phyloP scores from a whole-genome alignment of 345 rosid species.

The Eucalyptus regnans region DNA sequence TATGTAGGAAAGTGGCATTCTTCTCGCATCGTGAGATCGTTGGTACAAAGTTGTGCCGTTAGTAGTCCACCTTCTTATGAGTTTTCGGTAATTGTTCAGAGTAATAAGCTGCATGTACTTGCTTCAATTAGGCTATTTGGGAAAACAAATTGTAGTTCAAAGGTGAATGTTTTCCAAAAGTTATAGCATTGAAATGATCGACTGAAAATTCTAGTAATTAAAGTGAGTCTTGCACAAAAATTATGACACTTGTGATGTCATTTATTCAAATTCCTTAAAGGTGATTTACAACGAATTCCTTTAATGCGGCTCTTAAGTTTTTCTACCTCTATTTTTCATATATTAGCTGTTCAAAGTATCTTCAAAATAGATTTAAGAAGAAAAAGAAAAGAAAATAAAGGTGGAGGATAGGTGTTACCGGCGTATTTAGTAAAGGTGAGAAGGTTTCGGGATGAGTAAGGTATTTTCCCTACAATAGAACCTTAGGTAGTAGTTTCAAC shows the following conservation, averaged over 20 bases:
- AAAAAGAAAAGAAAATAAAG: background rate
- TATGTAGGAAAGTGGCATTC: background rate
- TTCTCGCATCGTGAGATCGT: background rate
- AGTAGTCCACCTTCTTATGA: background rate
- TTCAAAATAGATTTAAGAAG: background rate
- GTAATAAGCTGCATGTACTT: background rate
- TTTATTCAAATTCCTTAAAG: background rate
- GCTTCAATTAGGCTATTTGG: background rate
- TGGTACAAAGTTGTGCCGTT: background rate
- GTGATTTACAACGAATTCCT: background rate
- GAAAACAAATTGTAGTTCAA: background rate
- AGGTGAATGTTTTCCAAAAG: background rate
- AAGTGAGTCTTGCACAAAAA: accelerated
- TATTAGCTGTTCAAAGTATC: too few species aligned
- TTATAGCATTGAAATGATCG: background rate
- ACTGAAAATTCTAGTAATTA: background rate
- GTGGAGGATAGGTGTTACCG: accelerated
- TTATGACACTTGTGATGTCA: background rate
- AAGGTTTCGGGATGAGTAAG: background rate
- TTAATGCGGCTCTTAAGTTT: background rate
- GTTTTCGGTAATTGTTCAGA: background rate
- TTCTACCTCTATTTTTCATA: too few species aligned
- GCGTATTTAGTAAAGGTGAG: background rate
- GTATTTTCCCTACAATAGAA: background rate
- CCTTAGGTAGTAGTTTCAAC: background rate